Evolutionary conservation across 768 basidiomycete genomes (phyloP), one percentile per base, ranked within the genome.

Genomic region (Russula olivacea): DNA sequence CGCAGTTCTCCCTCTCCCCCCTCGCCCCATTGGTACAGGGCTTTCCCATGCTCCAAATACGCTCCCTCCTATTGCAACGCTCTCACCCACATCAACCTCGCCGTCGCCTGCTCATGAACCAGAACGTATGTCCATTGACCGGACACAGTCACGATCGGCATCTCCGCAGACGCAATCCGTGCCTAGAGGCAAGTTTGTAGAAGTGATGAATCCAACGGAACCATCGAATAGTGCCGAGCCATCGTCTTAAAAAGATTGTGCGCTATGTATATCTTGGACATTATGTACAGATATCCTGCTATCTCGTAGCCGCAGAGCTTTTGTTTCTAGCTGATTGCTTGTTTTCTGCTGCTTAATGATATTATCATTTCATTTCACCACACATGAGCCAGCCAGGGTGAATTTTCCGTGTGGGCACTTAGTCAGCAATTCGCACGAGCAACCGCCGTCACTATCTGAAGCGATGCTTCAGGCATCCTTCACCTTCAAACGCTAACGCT

Each of bases 1-100:
- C 7, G 78, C 80, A 34, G 80, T 82, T 8, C 78, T 91, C 36
- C 89, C 89, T 47, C 86, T 87, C 28, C 89, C 89, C 70, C 88
- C 89, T 50, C 80, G 86, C 28, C 88, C 88, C 12, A 79, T 88
- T 55, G 88, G 88, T 17, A 69, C 75, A 1, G 81, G 83, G 0
- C 74, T 82, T 55, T 73, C 75, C 5, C 78, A 81, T 67, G 49
- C 72, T 55, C 71, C 68, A 43, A 70, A 71, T 10, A 79, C 84
- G 1, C 77, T 89, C 1, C 88, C 88, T 53, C 86, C 87, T 0
- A 89, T 89, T 64, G 80, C 85, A 25, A 87, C 86, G 8, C 74
- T 89, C 25, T 83, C 87, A 8, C 85, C 87, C 3, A 72, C 81
- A 7, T 84, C 84, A 14, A 80, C 80, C 4, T 79, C 80, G 17